Conservation (phyloP, 2,329 filamentous ascomycete species). For the Myriosclerotinia curreyana region DNA sequence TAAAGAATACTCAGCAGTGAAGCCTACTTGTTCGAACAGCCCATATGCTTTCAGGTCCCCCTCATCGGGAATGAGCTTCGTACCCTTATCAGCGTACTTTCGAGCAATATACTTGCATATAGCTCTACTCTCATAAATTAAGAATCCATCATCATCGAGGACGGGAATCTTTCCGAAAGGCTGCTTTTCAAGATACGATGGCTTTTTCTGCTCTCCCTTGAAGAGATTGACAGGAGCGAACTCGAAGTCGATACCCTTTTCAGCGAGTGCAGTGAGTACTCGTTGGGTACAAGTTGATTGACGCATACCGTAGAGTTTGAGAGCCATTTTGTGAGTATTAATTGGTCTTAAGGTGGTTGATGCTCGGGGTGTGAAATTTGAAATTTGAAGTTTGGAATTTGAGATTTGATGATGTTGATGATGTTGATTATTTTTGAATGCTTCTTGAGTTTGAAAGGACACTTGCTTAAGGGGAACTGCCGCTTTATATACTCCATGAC, state of each 20-base stretch:
- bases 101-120: slow-evolving; percentile 37
- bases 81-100: slow-evolving; percentile 38
- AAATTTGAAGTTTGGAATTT: not conserved
- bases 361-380: not conserved
- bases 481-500: not conserved
- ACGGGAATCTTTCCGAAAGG: slow-evolving; percentile 42
- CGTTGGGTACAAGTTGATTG: slow-evolving; percentile 36
- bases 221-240: slow-evolving; percentile 34
- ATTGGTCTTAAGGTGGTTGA: not conserved
- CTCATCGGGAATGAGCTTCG: slow-evolving; percentile 32
- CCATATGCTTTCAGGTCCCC: slow-evolving; percentile 33
- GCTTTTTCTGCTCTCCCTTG: slow-evolving; percentile 34
- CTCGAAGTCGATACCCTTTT: slow-evolving; percentile 37
- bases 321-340: slow-evolving; percentile 32
- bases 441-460: not conserved
- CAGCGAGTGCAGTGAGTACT: slow-evolving; percentile 35
- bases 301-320: slow-evolving; percentile 38
- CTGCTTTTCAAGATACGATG: slow-evolving; percentile 31
- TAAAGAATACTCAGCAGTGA: too few relatives aligned
- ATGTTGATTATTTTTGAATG: not conserved
- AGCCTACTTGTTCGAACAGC: slow-evolving; percentile 24
- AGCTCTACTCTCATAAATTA: slow-evolving; percentile 36
- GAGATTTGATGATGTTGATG: not conserved
- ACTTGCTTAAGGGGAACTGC: not conserved
- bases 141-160: slow-evolving; percentile 39